Evolutionary conservation across 169 alveolate species (phyloP), one percentile per base, ranked within the genome.

Genomic region (Theileria annulata): DNA sequence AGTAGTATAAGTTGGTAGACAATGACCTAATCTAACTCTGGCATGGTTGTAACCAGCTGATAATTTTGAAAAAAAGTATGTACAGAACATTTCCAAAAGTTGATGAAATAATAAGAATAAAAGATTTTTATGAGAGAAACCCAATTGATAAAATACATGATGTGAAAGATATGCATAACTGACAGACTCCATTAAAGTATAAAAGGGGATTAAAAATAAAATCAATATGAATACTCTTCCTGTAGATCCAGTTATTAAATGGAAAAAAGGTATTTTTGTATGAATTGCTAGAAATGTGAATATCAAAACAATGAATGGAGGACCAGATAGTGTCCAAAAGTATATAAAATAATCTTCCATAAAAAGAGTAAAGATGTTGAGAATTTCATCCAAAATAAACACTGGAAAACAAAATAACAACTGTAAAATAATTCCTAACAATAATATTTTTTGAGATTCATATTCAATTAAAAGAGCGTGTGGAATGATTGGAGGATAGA

Each of bases 271-370:
- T 2, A 56, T 25, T 25, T 25, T 56, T 19, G 66, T 56, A 27
- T 56, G 66, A 21, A 56, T 56, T 21, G 66, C 66, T 27, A 56
- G 31, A 25, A 56, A 56, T 19, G 66, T 25, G n/a, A 21, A 56
- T 56, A 56, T 56, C 49, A 70, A 60, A n/a, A 70, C 54, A 19
- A 42, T 35, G 33, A 70, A 13, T 35, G 54, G 49, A n/a, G 77
- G 77, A 21, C 12, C 31, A 5, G 67, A 78, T 9, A n/a, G 31
- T 70, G 17, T 1, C 77, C 77, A 70, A 8, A 70, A 48, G 21
- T 42, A 42, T 1, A 3, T 8, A 42, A 42, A 42, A 42, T 42
- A 42, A 10, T 42, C 13, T 10, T 42, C 51, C 3, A 42, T 42
- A 12, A 42, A 42, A 8, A 42, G 15, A 8, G 51, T 42, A 42